A percentile compares a stretch with the other conserved stretches of the same genome.
Evolutionary conservation across 345 rosid species (phyloP).

Genomic region (Psidium guajava): DNA sequence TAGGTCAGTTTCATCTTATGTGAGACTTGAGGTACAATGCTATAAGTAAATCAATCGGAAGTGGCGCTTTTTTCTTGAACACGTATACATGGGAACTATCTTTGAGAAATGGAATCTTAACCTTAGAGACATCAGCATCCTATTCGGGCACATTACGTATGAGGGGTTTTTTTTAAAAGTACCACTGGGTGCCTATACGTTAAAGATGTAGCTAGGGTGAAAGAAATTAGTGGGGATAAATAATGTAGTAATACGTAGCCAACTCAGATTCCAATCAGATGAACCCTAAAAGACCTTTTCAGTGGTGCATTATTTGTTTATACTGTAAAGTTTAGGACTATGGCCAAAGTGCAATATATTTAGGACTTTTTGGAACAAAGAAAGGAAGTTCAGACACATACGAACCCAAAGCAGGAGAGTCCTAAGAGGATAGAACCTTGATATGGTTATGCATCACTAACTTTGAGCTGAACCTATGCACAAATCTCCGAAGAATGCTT

Average conservation of each 20-base stretch:
- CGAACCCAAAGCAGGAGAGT: not conserved
- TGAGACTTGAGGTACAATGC: not conserved
- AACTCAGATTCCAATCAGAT: not conserved
- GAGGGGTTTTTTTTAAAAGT: not conserved
- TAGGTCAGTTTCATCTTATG: not conserved
- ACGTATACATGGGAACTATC: not conserved
- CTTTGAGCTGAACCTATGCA: not conserved
- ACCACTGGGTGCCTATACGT: not conserved
- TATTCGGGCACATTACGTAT: not conserved
- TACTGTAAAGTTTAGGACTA: no score
- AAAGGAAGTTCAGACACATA: not conserved
- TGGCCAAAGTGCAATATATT: no score
- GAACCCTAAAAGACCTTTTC: not conserved
- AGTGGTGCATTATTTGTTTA: not conserved
- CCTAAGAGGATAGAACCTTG: not conserved
- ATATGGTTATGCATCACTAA: not conserved
- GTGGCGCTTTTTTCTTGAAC: not conserved
- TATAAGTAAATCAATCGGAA: not conserved
- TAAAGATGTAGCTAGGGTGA: not conserved
- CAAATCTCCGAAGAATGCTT: not conserved
- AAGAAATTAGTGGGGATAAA: not conserved
- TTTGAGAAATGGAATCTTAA: not conserved
- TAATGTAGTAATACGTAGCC: not conserved
- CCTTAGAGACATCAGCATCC: not conserved
- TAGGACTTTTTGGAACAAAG: no score